Conservation (phyloP, 1,284 basidiomycete species). For the Cerioporus squamosus region DNA sequence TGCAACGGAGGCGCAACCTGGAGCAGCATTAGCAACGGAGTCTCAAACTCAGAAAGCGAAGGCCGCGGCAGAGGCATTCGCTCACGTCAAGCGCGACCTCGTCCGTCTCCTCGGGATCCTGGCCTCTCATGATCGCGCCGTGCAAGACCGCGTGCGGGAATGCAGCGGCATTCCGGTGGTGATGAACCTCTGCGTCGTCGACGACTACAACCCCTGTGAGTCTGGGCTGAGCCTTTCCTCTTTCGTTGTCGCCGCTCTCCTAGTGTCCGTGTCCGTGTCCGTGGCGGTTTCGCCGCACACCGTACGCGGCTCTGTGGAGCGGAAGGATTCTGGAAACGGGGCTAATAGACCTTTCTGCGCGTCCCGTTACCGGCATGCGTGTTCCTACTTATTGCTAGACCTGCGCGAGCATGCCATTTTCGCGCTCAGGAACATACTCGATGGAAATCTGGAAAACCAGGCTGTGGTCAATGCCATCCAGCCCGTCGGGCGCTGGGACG, state of each 20-base stretch:
- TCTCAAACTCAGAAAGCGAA: constrained; percentile 2
- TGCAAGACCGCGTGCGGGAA: constrained; percentile 75
- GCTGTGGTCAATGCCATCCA: constrained; percentile 74
- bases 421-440: constrained; percentile 77
- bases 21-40: too few relatives aligned
- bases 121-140: constrained; percentile 59
- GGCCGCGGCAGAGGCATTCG: constrained; percentile 45
- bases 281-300: neutral
- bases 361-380: too few relatives aligned
- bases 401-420: constrained; percentile 90
- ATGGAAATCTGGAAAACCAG: constrained; percentile 80
- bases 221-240: constrained; percentile 18
- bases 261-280: too few relatives aligned
- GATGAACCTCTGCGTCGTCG: constrained; percentile 85
- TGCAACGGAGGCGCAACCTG: neutral
- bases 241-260: too few relatives aligned
- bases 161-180: constrained; percentile 79
- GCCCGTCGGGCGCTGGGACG: constrained; percentile 61
- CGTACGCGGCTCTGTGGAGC: neutral
- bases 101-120: constrained; percentile 82
- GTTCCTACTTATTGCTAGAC: constrained; percentile 52
- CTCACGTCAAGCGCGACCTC: constrained; percentile 82
- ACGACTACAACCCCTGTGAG: constrained; percentile 90
- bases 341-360: neutral
- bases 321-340: neutral